Evolutionary conservation across 164 flowering plant species (phyloP).

Genomic region (Kalanchoe fedtschenkoi): DNA sequence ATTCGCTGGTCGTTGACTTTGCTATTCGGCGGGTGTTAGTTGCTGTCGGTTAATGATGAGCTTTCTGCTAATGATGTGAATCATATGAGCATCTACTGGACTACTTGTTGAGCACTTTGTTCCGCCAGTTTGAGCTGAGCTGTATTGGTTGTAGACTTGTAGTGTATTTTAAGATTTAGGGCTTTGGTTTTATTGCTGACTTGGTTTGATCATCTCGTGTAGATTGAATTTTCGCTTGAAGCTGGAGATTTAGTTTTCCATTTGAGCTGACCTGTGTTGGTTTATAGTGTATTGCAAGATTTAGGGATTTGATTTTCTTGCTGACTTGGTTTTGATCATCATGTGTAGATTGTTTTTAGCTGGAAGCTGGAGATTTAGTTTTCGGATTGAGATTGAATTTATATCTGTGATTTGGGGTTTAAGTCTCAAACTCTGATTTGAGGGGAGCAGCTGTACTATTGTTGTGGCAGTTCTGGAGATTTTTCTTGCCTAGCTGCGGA

Average conservation of each 20-base stretch:
- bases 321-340: background rate
- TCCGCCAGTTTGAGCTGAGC: background rate
- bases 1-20: conserved; percentile 1
- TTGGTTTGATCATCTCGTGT: background rate
- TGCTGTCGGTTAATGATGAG: background rate
- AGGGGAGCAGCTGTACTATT: background rate
- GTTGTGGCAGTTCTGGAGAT: background rate
- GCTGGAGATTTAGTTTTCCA: background rate
- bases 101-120: background rate
- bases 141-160: background rate
- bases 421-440: background rate
- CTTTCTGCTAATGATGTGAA: too few species aligned
- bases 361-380: background rate
- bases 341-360: background rate
- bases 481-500: too few species aligned
- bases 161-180: background rate
- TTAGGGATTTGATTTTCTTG: background rate
- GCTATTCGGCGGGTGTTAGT: background rate
- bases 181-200: background rate
- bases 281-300: background rate
- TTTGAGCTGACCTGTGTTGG: background rate
- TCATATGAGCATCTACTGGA: background rate
- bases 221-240: background rate
- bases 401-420: background rate
- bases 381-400: background rate